These are phyloP conservation scores for Gossypium sturtianum DNA, from an alignment of 345 rosid species.

Conservation along the genomic window DNA sequence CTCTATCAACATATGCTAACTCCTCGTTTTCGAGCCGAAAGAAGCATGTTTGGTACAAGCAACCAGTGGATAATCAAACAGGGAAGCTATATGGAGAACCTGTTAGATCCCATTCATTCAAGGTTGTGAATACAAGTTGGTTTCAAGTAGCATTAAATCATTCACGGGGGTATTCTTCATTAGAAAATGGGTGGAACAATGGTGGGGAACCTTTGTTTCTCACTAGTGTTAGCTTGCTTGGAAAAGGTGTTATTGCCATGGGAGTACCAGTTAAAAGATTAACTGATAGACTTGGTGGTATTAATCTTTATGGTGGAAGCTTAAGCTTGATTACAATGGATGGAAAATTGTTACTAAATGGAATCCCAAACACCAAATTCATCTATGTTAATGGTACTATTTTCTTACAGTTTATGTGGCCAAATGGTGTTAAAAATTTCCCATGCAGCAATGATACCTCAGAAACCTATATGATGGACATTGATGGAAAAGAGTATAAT, in stretches of 20 bases:
- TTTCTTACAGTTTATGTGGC: slow-evolving; percentile 2
- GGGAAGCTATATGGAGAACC: slow-evolving; percentile 37
- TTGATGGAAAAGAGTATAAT: slow-evolving; percentile 15
- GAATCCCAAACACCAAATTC: slow-evolving; percentile 18
- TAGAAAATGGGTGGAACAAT: slow-evolving; percentile 27
- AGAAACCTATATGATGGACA: background rate
- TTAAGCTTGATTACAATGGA: slow-evolving; percentile 35
- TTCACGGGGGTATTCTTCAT: slow-evolving; percentile 25
- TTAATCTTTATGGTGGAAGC: slow-evolving; percentile 31
- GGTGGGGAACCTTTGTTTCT: slow-evolving; percentile 23
- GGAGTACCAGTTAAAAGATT: slow-evolving; percentile 31
- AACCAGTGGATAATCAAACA: slow-evolving; percentile 24
- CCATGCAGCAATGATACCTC: slow-evolving; percentile 17
- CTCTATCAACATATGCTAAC: slow-evolving; percentile 27
- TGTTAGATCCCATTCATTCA: background rate
- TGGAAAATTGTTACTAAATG: slow-evolving; percentile 25
- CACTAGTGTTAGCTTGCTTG: slow-evolving; percentile 20
- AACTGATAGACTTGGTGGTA: slow-evolving; percentile 8
- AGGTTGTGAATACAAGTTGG: slow-evolving; percentile 24
- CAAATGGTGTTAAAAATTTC: background rate
- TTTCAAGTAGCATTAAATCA: slow-evolving; percentile 28
- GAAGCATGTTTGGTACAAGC: slow-evolving; percentile 29
- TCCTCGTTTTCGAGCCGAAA: slow-evolving; percentile 7
- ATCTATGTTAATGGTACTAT: background rate
- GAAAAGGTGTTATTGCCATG: slow-evolving; percentile 28